Percentiles rank a stretch among this genome's conserved stretches.
These are phyloP conservation scores for Aureobasidium vineae DNA, from an alignment of 2,329 filamentous ascomycete genomes.

Conservation along the genomic window DNA sequence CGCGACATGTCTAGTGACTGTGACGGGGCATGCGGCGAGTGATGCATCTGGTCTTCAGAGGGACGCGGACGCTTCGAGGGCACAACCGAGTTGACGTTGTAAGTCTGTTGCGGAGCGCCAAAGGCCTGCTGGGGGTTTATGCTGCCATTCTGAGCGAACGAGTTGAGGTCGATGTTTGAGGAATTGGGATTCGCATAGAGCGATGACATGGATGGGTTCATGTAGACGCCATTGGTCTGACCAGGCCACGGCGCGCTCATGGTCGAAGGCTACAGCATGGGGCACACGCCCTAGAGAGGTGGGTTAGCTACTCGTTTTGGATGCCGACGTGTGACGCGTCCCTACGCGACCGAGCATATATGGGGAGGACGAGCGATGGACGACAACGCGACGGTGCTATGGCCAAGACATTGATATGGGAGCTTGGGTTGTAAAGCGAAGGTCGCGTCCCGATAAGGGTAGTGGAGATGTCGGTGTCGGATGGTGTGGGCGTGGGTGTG, in stretches of 20 bases:
- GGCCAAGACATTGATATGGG: constrained; percentile 8
- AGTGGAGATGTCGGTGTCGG: constrained; percentile 2
- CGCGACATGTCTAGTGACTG: constrained; percentile 56
- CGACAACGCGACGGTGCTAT: neutral
- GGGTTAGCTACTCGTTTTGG: constrained; percentile 9
- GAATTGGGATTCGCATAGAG: constrained; percentile 30
- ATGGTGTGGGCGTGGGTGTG: constrained; percentile 4
- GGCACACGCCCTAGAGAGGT: constrained; percentile 22
- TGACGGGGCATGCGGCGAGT: constrained; percentile 11
- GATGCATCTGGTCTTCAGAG: constrained; percentile 71
- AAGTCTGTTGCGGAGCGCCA: constrained; percentile 63
- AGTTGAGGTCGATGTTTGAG: constrained; percentile 47
- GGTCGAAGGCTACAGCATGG: constrained; percentile 27
- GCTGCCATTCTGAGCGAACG: constrained; percentile 64
- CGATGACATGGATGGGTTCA: constrained; percentile 29
- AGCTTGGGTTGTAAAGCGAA: neutral
- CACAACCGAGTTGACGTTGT: constrained; percentile 81
- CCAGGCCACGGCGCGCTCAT: constrained; percentile 30
- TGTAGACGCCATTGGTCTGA: constrained; percentile 30
- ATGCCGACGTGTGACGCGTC: constrained; percentile 21
- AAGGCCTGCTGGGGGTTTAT: constrained; percentile 80
- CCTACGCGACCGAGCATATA: constrained; percentile 4
- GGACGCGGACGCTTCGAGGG: constrained; percentile 85
- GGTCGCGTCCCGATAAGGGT: neutral
- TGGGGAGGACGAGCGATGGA: neutral